Conservation (phyloP, 192 early-diverging fungal species). For the Linnemannia zychae region DNA sequence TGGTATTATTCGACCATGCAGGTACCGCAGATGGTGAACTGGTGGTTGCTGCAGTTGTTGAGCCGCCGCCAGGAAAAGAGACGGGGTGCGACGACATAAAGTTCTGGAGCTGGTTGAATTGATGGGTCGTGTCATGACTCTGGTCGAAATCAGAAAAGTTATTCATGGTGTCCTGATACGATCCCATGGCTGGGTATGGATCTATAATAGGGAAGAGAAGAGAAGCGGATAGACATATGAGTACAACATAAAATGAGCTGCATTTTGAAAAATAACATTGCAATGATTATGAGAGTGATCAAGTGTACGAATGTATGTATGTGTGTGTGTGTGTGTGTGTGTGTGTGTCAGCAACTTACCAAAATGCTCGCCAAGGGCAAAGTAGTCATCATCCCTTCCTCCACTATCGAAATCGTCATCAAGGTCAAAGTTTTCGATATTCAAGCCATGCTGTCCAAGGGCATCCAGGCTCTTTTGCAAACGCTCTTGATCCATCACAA, state of each 20-base stretch:
- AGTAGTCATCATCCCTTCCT: slow-evolving; percentile 19
- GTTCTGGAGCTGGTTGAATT: background rate
- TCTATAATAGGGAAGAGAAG: background rate
- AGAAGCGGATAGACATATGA: background rate
- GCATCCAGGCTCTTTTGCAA: slow-evolving; percentile 41
- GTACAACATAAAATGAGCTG: no score
- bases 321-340: no score
- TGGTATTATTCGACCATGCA: background rate
- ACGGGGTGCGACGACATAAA: background rate
- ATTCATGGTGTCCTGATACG: slow-evolving; percentile 7
- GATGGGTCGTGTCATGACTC: background rate
- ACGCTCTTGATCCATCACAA: slow-evolving; percentile 32
- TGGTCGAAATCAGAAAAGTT: background rate
- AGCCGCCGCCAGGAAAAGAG: background rate
- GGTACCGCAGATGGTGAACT: background rate
- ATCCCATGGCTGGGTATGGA: background rate
- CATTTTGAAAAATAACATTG: background rate
- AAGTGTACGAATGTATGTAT: background rate
- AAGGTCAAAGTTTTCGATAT: slow-evolving; percentile 34
- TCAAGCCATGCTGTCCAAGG: slow-evolving; percentile 30
- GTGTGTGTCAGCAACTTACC: no score
- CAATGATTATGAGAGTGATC: no score
- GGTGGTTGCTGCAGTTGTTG: background rate
- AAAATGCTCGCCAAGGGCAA: slow-evolving; percentile 14
- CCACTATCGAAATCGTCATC: slow-evolving; percentile 10